Evolutionary conservation across 805 yeast genomes (phyloP).

Genomic region (Starmerella potacharoeniae): DNA sequence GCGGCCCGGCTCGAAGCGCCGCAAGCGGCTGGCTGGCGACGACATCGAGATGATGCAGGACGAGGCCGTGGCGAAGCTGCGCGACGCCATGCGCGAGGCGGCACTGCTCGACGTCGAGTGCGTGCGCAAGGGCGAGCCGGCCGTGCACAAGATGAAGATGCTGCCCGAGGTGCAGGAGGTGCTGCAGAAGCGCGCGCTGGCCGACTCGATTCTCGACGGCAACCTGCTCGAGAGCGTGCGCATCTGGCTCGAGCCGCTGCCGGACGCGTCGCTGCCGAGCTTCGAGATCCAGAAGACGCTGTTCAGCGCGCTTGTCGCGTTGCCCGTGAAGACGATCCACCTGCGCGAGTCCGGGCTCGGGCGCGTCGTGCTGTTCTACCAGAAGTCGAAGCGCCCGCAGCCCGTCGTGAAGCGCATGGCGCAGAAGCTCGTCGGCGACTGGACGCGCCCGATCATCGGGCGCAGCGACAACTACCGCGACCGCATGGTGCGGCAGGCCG

Average conservation of each 20-base stretch:
- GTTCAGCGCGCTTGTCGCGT: conserved; percentile 55
- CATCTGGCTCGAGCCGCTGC: conserved; percentile 95
- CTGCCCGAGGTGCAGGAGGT: conserved; percentile 68
- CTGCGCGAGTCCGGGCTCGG: conserved; percentile 91
- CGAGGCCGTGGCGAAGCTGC: conserved; percentile 68
- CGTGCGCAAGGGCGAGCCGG: conserved; percentile 52
- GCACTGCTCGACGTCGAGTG: conserved; percentile 44
- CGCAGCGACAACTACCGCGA: conserved; percentile 91
- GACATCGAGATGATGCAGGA: conserved; percentile 93
- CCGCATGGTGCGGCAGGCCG: conserved; percentile 56
- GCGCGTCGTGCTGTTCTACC: conserved; percentile 85
- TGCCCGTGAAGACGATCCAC: conserved; percentile 94
- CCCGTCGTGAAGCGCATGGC: conserved; percentile 76
- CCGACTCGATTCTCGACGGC: conserved; percentile 88
- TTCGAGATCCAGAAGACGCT: conserved; percentile 87
- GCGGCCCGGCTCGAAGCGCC: conserved; percentile 43
- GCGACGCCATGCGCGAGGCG: conserved; percentile 76
- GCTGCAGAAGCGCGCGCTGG: conserved; percentile 68
- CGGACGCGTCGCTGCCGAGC: conserved; percentile 96
- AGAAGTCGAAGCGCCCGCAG: conserved; percentile 80
- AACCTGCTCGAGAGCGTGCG: conserved; percentile 86
- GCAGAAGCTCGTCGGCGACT: conserved; percentile 82
- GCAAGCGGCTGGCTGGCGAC: conserved; percentile 70
- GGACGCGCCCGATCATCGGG: conserved; percentile 98
- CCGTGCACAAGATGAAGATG: conserved; percentile 64